Conservation (phyloP, 2,329 filamentous ascomycete species). For the Gyromitra esculenta region DNA sequence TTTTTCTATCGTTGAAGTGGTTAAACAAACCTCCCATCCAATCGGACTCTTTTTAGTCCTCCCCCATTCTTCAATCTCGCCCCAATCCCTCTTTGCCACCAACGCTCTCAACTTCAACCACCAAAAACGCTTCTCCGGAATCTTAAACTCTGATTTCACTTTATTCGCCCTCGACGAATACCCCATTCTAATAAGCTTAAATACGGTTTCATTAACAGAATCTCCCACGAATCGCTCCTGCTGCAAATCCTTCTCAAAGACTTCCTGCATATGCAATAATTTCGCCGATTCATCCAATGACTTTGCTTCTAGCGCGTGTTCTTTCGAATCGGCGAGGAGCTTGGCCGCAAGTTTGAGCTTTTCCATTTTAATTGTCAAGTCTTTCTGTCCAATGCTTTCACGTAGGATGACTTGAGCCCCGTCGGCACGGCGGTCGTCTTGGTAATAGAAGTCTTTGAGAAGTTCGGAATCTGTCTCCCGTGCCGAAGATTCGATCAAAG, state of each 20-base stretch:
- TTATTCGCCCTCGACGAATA: constrained; percentile 87
- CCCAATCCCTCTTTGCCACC: constrained; percentile 90
- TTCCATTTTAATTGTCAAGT: constrained; percentile 66
- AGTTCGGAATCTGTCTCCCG: constrained; percentile 80
- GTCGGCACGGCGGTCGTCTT: constrained; percentile 89
- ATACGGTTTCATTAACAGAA: constrained; percentile 89
- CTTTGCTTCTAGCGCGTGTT: constrained; percentile 61
- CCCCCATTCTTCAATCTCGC: constrained; percentile 85
- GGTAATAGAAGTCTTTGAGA: constrained; percentile 96
- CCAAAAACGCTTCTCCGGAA: constrained; percentile 88
- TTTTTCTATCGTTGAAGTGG: neutral
- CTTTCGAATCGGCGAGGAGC: constrained; percentile 83
- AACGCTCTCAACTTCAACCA: constrained; percentile 87
- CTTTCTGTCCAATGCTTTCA: constrained; percentile 77
- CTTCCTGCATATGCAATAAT: constrained; percentile 85
- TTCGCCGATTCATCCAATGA: constrained; percentile 81
- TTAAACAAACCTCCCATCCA: constrained; percentile 82
- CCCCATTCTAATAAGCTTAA: constrained; percentile 82
- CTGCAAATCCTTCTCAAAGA: constrained; percentile 81
- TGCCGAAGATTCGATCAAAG: constrained; percentile 87
- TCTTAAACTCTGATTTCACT: constrained; percentile 89
- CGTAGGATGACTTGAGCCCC: constrained; percentile 86
- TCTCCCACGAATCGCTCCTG: constrained; percentile 78
- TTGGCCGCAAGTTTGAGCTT: constrained; percentile 89
- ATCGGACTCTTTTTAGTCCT: constrained; percentile 84